Base-by-base conservation (phyloP, 2,329 filamentous ascomycete genomes). In the Sphaerulina musiva region DNA sequence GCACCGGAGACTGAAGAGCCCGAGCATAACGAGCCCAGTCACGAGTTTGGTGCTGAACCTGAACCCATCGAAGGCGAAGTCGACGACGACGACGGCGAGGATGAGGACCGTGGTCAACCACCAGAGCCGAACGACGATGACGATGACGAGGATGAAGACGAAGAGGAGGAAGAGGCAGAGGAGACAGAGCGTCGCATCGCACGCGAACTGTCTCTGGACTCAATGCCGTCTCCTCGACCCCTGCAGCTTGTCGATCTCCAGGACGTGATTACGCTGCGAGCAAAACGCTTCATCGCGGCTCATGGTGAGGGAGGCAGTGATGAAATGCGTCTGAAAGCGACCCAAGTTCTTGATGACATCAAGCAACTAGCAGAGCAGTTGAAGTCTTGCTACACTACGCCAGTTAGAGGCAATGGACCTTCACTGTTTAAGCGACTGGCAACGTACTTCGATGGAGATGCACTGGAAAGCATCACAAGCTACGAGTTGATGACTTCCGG, bases 381-480 rank as follows among this genome's bases (percentile, higher is more conserved):
- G 38, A 82, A 86, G 59, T 68, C 72, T 0, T 89, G 85, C 66
- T 95, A 92, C 68, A 73, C 41, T 31, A 43, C 45, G n/a, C 43
- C 41, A 31, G 45, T 20, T n/a, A 39, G 32, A 34, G 41, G 17
- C 29, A 34, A 42, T 40, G 54, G 54, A 40, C 20, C 46, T 23
- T 47, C 42, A 2, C 75, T 95, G 0, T 97, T 97, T 71, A 76
- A 78, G 32, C 82, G 80, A 48, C 75, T 98, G 54, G 89, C 90
- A 0, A 80, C 81, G 2, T 91, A 93, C 66, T 98, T 98, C 64
- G 86, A 95, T 64, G 84, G 86, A 0, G 88, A 96, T 71, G 86
- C 93, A 1, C 72, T 95, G 51, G 87, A 95, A 66, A 95, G 89
- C 68, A 91, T 96, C 50, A 98, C 93, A 0, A 98, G 93, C 71